Evolutionary conservation across 73 alveolate genomes (phyloP), one percentile per base, ranked within the genome.

Genomic region (Paramecium caudatum): DNA sequence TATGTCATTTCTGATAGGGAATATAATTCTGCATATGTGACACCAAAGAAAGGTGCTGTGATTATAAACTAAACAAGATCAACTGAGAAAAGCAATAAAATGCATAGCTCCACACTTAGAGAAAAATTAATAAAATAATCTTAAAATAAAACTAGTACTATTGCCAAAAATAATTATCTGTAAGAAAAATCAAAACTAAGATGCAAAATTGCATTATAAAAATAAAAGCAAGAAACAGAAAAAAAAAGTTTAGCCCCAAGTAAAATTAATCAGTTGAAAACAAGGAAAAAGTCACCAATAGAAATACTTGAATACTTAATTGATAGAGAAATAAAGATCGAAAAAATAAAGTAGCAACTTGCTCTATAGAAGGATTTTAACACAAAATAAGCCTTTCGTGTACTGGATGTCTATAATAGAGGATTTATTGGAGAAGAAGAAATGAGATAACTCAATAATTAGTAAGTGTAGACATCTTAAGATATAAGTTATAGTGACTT

Each of bases 291-390:
- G 6, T 6, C 17, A 17, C 68, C 62, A 10, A 21, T 5, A 17
- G 70, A 74, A 41, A 74, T 74, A 3, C 7, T 74, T 4, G 88
- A 74, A 43, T 74, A 74, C 32, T n/a, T 74, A 3, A 9, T 74
- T 7, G 88, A 74, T 25, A 8, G 55, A 45, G 88, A 74, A 37
- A 41, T 74, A 6, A 74, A 43, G 15, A 45, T 74, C 5, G 88
- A 74, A 74, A 74, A 74, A 43, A 16, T 74, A 7, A 74, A 74
- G n/a, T 1, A 74, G 23, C 19, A 74, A 21, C 16, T 74, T 19
- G 62, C 88, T 1, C 19, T 74, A 0, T 74, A 74, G 32, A 74
- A 74, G 55, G 88, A 74, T 39, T 74, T 74, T 41, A 74, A 74
- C 43, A 8, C 69, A 9, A 15, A 39, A 6, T 63, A 74, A 39